These are phyloP conservation scores for Phialophora expanda DNA, from an alignment of 2,329 filamentous ascomycete species.

Conservation along the genomic window DNA sequence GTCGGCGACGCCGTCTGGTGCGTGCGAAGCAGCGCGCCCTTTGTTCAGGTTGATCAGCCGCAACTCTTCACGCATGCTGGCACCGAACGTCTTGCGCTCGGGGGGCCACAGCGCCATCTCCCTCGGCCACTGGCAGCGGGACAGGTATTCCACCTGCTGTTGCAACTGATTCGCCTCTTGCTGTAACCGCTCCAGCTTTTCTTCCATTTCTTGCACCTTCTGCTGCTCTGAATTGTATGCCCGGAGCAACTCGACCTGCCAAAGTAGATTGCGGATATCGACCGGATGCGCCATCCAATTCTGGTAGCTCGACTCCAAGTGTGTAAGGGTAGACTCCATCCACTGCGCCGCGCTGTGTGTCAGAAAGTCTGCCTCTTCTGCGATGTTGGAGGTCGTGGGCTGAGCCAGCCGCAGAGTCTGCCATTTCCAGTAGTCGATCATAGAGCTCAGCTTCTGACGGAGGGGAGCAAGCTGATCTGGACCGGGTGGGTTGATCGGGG, in stretches of 20 bases:
- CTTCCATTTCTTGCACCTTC: slow-evolving; percentile 51
- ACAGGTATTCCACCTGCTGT: slow-evolving; percentile 53
- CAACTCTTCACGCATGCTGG: slow-evolving; percentile 32
- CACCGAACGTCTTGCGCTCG: slow-evolving; percentile 49
- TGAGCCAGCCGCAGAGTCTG: slow-evolving; percentile 44
- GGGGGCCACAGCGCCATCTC: slow-evolving; percentile 57
- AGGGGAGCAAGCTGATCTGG: slow-evolving; percentile 76
- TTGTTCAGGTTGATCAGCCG: slow-evolving; percentile 35
- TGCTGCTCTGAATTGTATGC: slow-evolving; percentile 54
- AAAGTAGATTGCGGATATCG: slow-evolving; percentile 54
- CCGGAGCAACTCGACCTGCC: slow-evolving; percentile 55
- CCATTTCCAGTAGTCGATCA: slow-evolving; percentile 70
- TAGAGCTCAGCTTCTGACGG: slow-evolving; percentile 67
- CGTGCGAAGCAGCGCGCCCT: slow-evolving; percentile 13
- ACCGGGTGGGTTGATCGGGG: slow-evolving; percentile 78
- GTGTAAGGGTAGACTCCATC: slow-evolving; percentile 72
- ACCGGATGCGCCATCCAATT: slow-evolving; percentile 73
- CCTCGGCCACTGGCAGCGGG: slow-evolving; percentile 55
- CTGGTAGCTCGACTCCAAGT: slow-evolving; percentile 76
- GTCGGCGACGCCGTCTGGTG: slow-evolving; percentile 10
- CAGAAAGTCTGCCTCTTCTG: slow-evolving; percentile 47
- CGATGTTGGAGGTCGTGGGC: slow-evolving; percentile 33
- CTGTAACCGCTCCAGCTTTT: slow-evolving; percentile 51
- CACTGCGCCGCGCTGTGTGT: slow-evolving; percentile 51
- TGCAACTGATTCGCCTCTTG: slow-evolving; percentile 57